These are phyloP conservation scores for Grigorovia transvaalensis DNA, from an alignment of 805 yeast species.

Conservation along the genomic window DNA sequence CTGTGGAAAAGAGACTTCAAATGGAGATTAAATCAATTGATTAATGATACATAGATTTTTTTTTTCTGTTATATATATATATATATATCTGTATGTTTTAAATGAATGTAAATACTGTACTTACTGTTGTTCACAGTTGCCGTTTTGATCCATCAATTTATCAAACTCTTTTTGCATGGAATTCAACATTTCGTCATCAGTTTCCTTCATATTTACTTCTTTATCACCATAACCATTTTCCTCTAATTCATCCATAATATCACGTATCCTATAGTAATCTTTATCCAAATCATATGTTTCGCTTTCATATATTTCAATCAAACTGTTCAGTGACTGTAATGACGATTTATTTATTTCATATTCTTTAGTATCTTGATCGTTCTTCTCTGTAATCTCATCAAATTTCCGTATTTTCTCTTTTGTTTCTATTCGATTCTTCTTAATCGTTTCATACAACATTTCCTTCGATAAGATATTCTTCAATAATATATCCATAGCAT, in stretches of 20 bases:
- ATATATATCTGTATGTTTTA: too few relatives aligned
- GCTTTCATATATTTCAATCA: background rate
- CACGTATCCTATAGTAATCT: background rate
- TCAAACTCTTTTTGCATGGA: background rate
- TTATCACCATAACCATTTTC: background rate
- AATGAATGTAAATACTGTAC: too few relatives aligned
- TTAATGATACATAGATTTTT: slow-evolving; percentile 3
- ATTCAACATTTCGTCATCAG: background rate
- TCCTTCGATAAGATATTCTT: background rate
- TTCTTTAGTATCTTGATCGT: background rate
- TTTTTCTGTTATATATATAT: too few relatives aligned
- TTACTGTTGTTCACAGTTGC: background rate
- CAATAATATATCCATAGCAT: background rate
- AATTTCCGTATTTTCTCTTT: background rate
- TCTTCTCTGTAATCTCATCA: background rate
- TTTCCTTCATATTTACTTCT: background rate
- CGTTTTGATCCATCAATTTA: background rate
- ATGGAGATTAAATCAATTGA: slow-evolving; percentile 21
- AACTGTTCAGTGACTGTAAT: background rate
- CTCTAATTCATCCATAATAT: background rate
- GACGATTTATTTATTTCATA: background rate
- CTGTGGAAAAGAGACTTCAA: slow-evolving; percentile 54
- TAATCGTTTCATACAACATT: slow-evolving; percentile 1
- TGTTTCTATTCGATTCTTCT: background rate
- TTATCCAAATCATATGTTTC: background rate